Base-by-base conservation (phyloP, 192 early-diverging fungal species). In the Glomus cerebriforme region DNA sequence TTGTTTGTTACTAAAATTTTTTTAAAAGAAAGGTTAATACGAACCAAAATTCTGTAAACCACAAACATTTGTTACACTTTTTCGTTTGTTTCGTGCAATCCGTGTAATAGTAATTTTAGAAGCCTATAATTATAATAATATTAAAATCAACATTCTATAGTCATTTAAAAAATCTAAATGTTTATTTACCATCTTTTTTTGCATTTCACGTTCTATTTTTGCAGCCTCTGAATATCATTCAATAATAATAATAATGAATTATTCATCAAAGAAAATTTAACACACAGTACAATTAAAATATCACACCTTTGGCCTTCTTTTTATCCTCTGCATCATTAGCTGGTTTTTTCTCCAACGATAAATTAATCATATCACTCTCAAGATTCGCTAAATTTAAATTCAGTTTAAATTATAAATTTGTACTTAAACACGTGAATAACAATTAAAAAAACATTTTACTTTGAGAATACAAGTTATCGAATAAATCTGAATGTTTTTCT, bases 21-120 rank as follows among this genome's bases (percentile, higher is more conserved):
- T 39, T 5, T 37, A 79, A 58, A 73, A 80, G 64, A 80, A 85
- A 27, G 31, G n/a, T 9, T 34, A 22, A 8, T 47, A 80, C 81
- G 79, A 85, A 95, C 94, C 95, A 91, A 97, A 99, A 59, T 91
- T 84, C 71, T 99, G 93, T 73, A 98, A 86, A 49, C 96, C 95
- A 59, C 87, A 87, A 54, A 99, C 89, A 35, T 83, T 89, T 8
- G 94, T 97, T 19, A 97, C 93, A 81, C 92, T 92, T 87, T 98
- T 99, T 87, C 94, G 89, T 86, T 96, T 97, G 75, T 92, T 97
- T 72, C 98, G 91, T 84, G 95, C 96, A 7, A 94, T 88, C 49
- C 94, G 89, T 83, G 95, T 68, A 39, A 68, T 68, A 39, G 31
- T 37, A 34, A 68, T 35, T 35, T 68, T 68, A n/a, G 66, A 68